Conservation (phyloP, 345 rosid species). For the Aquilaria yunnanensis region DNA sequence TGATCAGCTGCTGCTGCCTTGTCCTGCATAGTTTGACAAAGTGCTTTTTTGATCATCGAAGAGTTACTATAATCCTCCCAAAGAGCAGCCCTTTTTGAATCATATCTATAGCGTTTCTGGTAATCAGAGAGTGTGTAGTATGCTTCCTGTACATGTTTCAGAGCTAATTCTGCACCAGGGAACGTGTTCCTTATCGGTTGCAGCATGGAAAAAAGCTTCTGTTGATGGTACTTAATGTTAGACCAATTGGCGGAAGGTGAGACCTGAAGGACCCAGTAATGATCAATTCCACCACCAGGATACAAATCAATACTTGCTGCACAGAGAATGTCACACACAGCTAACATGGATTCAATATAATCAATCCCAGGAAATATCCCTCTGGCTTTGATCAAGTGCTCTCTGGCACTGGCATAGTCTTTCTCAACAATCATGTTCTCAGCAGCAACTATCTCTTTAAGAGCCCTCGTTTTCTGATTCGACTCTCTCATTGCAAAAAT, state of each 20-base stretch:
- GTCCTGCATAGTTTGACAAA: background rate
- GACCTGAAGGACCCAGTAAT: slow-evolving; percentile 18
- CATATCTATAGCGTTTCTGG: slow-evolving; percentile 7
- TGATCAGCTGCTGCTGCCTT: background rate
- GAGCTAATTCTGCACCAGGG: slow-evolving; percentile 16
- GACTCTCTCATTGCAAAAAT: background rate
- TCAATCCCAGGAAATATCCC: slow-evolving; percentile 11
- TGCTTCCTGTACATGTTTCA: slow-evolving; percentile 11
- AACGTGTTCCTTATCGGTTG: slow-evolving; percentile 12
- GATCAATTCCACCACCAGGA: slow-evolving; percentile 15
- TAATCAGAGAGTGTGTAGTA: slow-evolving; percentile 10
- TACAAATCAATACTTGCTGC: slow-evolving; percentile 9
- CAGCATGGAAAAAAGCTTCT: slow-evolving; percentile 19
- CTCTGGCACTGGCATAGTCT: slow-evolving; percentile 7
- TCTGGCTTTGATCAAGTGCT: slow-evolving; percentile 9
- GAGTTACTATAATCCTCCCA: slow-evolving; percentile 7
- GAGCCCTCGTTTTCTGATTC: background rate
- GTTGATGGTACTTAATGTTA: slow-evolving; percentile 3
- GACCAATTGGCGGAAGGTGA: slow-evolving; percentile 9
- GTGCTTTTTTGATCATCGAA: background rate
- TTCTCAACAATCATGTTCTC: background rate
- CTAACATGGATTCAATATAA: slow-evolving; percentile 7
- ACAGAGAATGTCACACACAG: slow-evolving; percentile 14
- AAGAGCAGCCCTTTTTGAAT: slow-evolving; percentile 11
- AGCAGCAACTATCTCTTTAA: background rate